Evolutionary conservation across 345 rosid species (phyloP).

Genomic region (Acer saccharum): DNA sequence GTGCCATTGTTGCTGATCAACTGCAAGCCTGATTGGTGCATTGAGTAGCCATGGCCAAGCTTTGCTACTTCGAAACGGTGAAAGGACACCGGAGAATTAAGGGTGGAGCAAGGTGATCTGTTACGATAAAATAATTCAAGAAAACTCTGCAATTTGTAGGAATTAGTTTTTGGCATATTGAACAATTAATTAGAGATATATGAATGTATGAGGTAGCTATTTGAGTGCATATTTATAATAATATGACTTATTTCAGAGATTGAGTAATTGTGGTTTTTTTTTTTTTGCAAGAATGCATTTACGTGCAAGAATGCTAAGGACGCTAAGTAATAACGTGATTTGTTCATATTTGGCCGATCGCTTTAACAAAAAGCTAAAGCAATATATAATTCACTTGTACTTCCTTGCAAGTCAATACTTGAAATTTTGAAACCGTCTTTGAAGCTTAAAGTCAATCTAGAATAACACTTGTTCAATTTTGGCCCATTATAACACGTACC

Average conservation of each 20-base stretch:
- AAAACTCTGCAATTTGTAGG: conserved; percentile 10
- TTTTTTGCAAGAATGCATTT: not conserved
- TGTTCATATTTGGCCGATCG: not conserved
- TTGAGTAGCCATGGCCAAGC: conserved; percentile 17
- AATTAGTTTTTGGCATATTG: conserved; percentile 3
- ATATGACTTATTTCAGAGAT: not conserved
- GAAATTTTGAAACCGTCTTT: too few species aligned
- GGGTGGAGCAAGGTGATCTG: not conserved
- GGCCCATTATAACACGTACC: too few species aligned
- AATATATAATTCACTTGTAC: not conserved
- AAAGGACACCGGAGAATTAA: not conserved
- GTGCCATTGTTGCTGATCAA: conserved; percentile 4
- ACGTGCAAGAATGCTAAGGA: not conserved
- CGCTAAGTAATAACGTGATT: conserved; percentile 25
- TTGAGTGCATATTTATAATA: conserved; percentile 3
- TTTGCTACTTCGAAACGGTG: not conserved
- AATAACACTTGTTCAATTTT: too few species aligned
- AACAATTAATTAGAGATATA: not conserved
- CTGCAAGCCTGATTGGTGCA: conserved; percentile 25
- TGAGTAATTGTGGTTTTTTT: not conserved
- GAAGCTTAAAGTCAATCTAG: too few species aligned
- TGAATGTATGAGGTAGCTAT: not conserved
- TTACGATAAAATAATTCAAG: not conserved
- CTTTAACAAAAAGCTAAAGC: conserved; percentile 1
- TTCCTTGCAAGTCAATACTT: not conserved